These are phyloP conservation scores for Glomus cerebriforme DNA, from an alignment of 192 early-diverging fungal species.

Conservation along the genomic window DNA sequence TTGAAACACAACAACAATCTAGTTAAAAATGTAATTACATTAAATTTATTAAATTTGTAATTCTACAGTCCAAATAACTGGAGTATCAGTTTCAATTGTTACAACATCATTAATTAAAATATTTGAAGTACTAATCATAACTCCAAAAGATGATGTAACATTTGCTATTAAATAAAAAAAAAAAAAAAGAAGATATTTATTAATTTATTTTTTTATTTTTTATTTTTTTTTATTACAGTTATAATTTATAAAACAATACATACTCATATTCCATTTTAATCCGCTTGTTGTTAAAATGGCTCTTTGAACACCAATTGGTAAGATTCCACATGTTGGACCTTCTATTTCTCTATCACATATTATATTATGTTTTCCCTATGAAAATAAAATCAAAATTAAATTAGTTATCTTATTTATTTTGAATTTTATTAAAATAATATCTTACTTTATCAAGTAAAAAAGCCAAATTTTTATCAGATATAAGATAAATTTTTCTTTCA, in stretches of 20 bases:
- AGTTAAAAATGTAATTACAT: no score
- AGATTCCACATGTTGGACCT: constrained; percentile 86
- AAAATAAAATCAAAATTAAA: constrained; percentile 3
- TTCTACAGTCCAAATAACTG: constrained; percentile 84
- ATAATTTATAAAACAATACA: constrained; percentile 27
- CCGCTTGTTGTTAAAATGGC: constrained; percentile 71
- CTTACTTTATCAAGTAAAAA: constrained; percentile 66
- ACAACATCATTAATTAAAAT: constrained; percentile 59
- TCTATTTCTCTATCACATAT: constrained; percentile 62
- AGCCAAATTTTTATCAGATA: constrained; percentile 76
- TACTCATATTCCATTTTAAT: constrained; percentile 85
- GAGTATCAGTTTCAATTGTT: constrained; percentile 65
- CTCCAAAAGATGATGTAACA: constrained; percentile 64
- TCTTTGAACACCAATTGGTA: constrained; percentile 73
- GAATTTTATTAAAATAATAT: no score
- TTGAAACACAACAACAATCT: neutral
- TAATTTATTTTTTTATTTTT: no score
- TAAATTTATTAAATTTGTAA: constrained; percentile 36
- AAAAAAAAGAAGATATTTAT: neutral
- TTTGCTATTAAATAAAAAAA: constrained; percentile 25
- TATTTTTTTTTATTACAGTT: neutral
- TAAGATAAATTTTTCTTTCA: constrained; percentile 62
- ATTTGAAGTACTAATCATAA: constrained; percentile 86
- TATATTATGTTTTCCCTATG: constrained; percentile 69
- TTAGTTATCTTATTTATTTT: neutral